Evolutionary conservation across 1,284 basidiomycete species (phyloP).

Genomic region (Mycosarcoma mackinlayi): DNA sequence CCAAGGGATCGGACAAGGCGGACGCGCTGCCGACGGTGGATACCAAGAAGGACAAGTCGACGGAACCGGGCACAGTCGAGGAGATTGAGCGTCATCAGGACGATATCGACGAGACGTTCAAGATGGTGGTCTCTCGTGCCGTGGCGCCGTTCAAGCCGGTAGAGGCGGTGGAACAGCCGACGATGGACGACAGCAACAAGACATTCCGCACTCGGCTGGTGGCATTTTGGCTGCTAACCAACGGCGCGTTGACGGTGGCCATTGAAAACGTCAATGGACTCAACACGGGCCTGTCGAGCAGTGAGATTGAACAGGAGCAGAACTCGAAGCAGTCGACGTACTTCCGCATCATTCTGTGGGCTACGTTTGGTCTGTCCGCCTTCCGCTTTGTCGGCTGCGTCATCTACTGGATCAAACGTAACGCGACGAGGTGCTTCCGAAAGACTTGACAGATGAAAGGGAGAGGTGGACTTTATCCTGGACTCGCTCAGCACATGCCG

Average conservation of each 20-base stretch:
- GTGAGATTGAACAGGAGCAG: conserved; percentile 71
- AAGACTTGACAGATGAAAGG: conserved; percentile 52
- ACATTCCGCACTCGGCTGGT: conserved; percentile 68
- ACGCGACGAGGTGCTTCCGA: conserved; percentile 61
- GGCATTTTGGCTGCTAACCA: conserved; percentile 67
- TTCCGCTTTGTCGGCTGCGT: conserved; percentile 76
- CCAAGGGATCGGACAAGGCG: conserved; percentile 94
- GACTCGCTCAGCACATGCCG: too few relatives aligned
- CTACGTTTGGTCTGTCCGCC: conserved; percentile 83
- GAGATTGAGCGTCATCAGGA: conserved; percentile 74
- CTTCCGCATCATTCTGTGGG: conserved; percentile 81
- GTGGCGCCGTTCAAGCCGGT: conserved; percentile 82
- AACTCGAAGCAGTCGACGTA: conserved; percentile 61
- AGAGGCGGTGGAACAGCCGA: conserved; percentile 81
- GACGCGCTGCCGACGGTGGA: conserved; percentile 90
- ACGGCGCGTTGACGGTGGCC: conserved; percentile 76
- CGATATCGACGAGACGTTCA: conserved; percentile 92
- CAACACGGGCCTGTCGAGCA: conserved; percentile 66
- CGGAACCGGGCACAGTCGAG: conserved; percentile 76
- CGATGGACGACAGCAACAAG: conserved; percentile 72
- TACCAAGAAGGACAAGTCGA: conserved; percentile 76
- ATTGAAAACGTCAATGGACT: conserved; percentile 87
- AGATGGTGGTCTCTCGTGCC: conserved; percentile 90
- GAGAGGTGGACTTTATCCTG: too few relatives aligned
- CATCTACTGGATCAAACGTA: conserved; percentile 62